phyloP scores from a whole-genome alignment of 2,329 filamentous ascomycete genomes.

The Botrytis squamosa region DNA sequence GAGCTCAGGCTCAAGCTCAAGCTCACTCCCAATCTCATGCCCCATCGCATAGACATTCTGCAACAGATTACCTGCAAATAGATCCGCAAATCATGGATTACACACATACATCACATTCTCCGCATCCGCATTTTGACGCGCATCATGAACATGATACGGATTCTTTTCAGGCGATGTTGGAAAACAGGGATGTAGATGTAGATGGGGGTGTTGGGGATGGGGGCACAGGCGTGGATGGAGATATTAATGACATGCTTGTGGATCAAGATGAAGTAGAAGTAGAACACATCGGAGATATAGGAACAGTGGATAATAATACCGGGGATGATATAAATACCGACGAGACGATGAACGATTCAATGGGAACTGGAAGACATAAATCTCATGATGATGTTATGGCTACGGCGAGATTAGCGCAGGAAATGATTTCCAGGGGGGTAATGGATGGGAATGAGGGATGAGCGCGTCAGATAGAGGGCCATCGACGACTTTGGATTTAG shows the following conservation, averaged over 20 bases:
- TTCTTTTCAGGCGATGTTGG: conserved; percentile 34
- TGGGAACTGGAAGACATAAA: neutral
- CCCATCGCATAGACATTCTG: neutral
- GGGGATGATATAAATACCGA: neutral
- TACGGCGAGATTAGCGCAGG: conserved; percentile 10
- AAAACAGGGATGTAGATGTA: conserved; percentile 3
- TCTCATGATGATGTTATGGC: conserved; percentile 9
- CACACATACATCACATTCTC: conserved; percentile 13
- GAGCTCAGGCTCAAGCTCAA: neutral
- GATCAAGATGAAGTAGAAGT: conserved; percentile 33
- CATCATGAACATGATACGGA: conserved; percentile 26
- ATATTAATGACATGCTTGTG: conserved; percentile 37
- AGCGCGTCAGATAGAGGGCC: neutral
- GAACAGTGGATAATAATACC: conserved; percentile 1
- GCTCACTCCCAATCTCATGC: neutral
- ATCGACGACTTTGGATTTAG: neutral
- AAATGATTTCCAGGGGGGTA: conserved; percentile 2
- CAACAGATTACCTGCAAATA: conserved; percentile 46
- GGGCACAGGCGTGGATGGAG: conserved; percentile 28
- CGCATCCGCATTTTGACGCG: conserved; percentile 21
- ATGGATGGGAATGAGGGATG: neutral
- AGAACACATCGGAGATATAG: neutral
- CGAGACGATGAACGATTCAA: neutral
- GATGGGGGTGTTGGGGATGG: conserved; percentile 13
- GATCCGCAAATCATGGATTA: conserved; percentile 62